A percentile compares a stretch with the other conserved stretches of the same genome.
Conservation (phyloP, 2,329 filamentous ascomycete species). For the Aspergillus terreus region DNA sequence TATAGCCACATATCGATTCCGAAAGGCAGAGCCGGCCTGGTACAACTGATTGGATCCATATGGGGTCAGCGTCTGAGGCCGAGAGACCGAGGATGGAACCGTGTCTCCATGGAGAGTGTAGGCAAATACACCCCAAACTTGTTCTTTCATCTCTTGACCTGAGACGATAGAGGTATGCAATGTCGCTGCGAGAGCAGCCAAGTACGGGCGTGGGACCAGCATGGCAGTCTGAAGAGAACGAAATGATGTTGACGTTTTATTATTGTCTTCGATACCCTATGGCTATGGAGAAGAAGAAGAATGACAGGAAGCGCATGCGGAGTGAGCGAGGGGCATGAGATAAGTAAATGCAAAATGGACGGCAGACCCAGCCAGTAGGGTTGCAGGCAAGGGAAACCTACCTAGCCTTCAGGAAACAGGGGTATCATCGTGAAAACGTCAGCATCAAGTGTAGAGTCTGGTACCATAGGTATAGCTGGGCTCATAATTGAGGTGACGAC, state of each 20-base stretch:
- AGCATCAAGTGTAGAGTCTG: neutral
- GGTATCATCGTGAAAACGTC: constrained; percentile 2
- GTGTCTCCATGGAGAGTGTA: constrained; percentile 55
- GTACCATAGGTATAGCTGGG: too few relatives aligned
- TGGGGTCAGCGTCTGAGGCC: constrained; percentile 44
- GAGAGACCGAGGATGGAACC: constrained; percentile 43
- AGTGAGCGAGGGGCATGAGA: neutral
- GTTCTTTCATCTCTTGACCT: constrained; percentile 28
- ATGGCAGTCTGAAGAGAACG: constrained; percentile 2
- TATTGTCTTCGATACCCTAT: too few relatives aligned
- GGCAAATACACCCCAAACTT: constrained; percentile 49
- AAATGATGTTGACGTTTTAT: neutral
- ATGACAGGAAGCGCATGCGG: too few relatives aligned
- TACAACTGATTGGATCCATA: constrained; percentile 55
- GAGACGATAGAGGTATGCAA: constrained; percentile 14
- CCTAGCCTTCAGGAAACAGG: constrained; percentile 7
- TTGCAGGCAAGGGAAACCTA: neutral
- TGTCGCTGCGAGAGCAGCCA: constrained; percentile 11
- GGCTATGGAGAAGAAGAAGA: too few relatives aligned
- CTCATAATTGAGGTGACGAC: constrained; percentile 9
- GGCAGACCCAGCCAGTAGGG: neutral
- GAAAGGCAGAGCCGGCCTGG: constrained; percentile 48
- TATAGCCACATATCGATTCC: constrained; percentile 49
- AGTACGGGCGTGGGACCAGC: constrained; percentile 5
- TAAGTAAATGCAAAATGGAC: neutral